These are phyloP conservation scores for Ramaria rubella DNA, from an alignment of 768 basidiomycete genomes.

Conservation along the genomic window DNA sequence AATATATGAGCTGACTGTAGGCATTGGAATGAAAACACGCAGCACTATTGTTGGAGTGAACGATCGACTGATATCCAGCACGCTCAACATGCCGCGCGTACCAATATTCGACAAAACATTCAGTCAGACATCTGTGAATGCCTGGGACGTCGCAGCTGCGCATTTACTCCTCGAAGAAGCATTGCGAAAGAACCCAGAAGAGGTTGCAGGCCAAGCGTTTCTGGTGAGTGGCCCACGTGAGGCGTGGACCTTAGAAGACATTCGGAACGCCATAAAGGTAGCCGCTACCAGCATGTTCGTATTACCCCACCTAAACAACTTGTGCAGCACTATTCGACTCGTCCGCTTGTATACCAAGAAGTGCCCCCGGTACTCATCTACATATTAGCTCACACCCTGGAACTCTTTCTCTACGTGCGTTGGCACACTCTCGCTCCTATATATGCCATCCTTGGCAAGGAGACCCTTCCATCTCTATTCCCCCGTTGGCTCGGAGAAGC, in stretches of 20 bases:
- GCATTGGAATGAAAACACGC: not conserved
- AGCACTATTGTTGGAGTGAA: slow-evolving; percentile 32
- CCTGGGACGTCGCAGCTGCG: slow-evolving; percentile 32
- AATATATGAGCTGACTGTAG: too few relatives aligned
- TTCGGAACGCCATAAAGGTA: slow-evolving; percentile 29
- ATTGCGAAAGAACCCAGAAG: slow-evolving; percentile 18
- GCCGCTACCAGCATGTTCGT: not conserved
- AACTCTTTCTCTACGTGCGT: slow-evolving; percentile 26
- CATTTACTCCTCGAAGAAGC: slow-evolving; percentile 30
- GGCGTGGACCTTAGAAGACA: slow-evolving; percentile 26
- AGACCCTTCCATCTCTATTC: slow-evolving; percentile 18
- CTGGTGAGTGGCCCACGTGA: slow-evolving; percentile 25
- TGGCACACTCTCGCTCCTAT: slow-evolving; percentile 24
- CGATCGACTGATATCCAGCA: slow-evolving; percentile 26
- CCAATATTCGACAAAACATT: slow-evolving; percentile 28
- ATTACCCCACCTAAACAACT: not conserved
- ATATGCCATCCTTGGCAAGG: slow-evolving; percentile 12
- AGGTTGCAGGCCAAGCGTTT: slow-evolving; percentile 29
- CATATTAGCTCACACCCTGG: slow-evolving; percentile 27
- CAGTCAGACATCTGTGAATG: slow-evolving; percentile 27
- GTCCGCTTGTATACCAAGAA: slow-evolving; percentile 22
- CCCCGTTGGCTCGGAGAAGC: slow-evolving; percentile 28
- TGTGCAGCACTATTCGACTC: slow-evolving; percentile 26
- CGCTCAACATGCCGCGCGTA: slow-evolving; percentile 26
- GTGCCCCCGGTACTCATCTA: slow-evolving; percentile 26